These are phyloP conservation scores for Cyberlindnera mycetangii DNA, from an alignment of 805 yeast genomes.

Conservation along the genomic window DNA sequence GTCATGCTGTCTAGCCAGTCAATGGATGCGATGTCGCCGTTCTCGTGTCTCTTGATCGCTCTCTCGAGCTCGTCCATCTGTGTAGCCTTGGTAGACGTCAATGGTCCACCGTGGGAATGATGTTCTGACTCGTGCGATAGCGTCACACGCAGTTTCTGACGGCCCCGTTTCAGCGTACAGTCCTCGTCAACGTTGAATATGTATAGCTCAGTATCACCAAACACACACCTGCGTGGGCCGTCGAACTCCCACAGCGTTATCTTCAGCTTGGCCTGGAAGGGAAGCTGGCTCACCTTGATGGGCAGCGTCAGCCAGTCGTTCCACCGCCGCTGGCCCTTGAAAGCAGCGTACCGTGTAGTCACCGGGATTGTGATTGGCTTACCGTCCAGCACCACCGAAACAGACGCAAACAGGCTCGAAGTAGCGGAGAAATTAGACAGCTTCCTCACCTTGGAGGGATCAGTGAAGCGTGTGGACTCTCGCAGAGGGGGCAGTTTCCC, in stretches of 20 bases:
- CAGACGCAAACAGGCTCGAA: constrained; percentile 43
- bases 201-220: constrained; percentile 59
- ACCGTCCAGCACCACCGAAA: constrained; percentile 41
- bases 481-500: constrained; percentile 40
- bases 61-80: constrained; percentile 50
- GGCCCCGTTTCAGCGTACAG: constrained; percentile 66
- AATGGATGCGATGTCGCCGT: constrained; percentile 56
- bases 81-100: constrained; percentile 16
- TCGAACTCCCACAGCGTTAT: constrained; percentile 68
- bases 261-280: constrained; percentile 55
- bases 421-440: constrained; percentile 36
- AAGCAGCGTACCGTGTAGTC: constrained; percentile 46
- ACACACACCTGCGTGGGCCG: constrained; percentile 46
- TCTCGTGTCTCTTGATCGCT: constrained; percentile 58
- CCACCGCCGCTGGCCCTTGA: constrained; percentile 52
- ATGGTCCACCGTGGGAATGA: background rate
- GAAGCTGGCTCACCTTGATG: constrained; percentile 66
- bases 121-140: constrained; percentile 29
- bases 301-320: constrained; percentile 74
- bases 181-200: constrained; percentile 56
- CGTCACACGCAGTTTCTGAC: constrained; percentile 54
- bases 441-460: constrained; percentile 42
- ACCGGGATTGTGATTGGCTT: constrained; percentile 49
- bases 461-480: constrained; percentile 43
- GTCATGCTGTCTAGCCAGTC: constrained; percentile 77